Evolutionary conservation across 768 basidiomycete species (phyloP), one percentile per base, ranked within the genome.

Genomic region (Lepiota venenata): DNA sequence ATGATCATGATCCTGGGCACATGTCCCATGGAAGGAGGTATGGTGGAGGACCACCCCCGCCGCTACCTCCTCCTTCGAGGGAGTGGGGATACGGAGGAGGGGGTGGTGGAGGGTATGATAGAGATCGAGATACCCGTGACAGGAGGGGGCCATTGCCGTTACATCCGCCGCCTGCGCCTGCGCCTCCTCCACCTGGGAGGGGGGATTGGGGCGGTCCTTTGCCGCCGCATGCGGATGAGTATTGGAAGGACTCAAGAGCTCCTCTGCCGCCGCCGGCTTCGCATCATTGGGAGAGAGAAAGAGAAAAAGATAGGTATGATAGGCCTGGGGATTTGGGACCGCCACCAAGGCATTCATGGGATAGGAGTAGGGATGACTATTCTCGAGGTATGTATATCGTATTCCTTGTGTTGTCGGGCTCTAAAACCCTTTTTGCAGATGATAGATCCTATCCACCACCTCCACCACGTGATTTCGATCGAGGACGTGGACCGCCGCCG

Each of bases 131-230:
- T 9, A 32, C 32, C 9, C 32, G 61, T 39, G 53, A 52, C 16
- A 47, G 55, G 35, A 73, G 69, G 52, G 75, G 76, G 4, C 68
- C 73, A 32, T 71, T 72, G 11, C 63, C 50, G 2, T 63, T 63
- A 1, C 62, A 61, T 2, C 56, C 58, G 37, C 68, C 68, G 9
- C 61, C 65, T 0, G 63, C 68, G 29, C 25, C 25, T 25, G n/a
- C n/a, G n/a, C n/a, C n/a, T n/a, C n/a, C n/a, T n/a, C n/a, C n/a
- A n/a, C n/a, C n/a, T n/a, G n/a, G n/a, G n/a, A 25, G 25, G 25
- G 61, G 63, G 47, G 60, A 68, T 6, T 78, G 77, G 76, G 74
- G 73, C 46, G 14, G 29, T 29, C 15, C n/a, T 48, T 45, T n/a
- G 12, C 52, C 32, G 0, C 11, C 27, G 25, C 15, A 21, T 20